These are phyloP conservation scores for Mortierella alpina DNA, from an alignment of 192 early-diverging fungal species.

Conservation along the genomic window DNA sequence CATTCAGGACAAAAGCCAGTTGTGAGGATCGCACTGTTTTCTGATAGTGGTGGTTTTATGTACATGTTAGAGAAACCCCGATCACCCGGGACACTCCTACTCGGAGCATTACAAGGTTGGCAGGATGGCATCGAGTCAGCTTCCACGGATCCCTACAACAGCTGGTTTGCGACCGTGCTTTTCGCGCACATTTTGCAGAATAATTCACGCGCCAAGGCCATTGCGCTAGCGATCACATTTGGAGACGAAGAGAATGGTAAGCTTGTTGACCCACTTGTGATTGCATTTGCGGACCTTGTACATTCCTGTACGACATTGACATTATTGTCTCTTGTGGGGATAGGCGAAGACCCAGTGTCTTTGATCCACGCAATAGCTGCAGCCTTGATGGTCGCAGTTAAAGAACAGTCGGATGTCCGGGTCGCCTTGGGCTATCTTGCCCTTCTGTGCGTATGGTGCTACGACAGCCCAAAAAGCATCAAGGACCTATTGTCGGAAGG, in stretches of 20 bases:
- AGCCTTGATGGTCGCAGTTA: conserved; percentile 74
- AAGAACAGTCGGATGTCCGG: conserved; percentile 73
- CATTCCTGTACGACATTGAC: not conserved
- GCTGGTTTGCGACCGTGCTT: conserved; percentile 90
- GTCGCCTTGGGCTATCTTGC: conserved; percentile 82
- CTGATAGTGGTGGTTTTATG: too few species aligned
- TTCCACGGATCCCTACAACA: conserved; percentile 79
- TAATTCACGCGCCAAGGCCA: conserved; percentile 80
- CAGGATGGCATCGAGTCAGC: conserved; percentile 59
- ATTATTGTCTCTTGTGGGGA: not conserved
- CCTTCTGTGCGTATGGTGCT: conserved; percentile 88
- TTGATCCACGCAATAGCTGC: conserved; percentile 89
- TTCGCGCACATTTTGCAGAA: conserved; percentile 83
- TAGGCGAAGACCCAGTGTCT: conserved; percentile 82
- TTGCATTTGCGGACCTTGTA: not conserved
- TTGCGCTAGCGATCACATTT: conserved; percentile 78
- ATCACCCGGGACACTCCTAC: conserved; percentile 90
- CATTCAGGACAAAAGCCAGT: too few species aligned
- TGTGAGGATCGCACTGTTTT: too few species aligned
- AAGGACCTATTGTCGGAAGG: conserved; percentile 89
- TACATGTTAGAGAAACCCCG: conserved; percentile 61
- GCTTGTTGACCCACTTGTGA: not conserved
- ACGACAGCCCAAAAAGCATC: conserved; percentile 82
- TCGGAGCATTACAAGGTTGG: conserved; percentile 84
- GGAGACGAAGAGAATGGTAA: conserved; percentile 79